Percentiles rank a stretch among this genome's conserved stretches.
Evolutionary conservation across 1,284 basidiomycete species (phyloP).

Genomic region (Cutaneotrichosporon sp.): DNA sequence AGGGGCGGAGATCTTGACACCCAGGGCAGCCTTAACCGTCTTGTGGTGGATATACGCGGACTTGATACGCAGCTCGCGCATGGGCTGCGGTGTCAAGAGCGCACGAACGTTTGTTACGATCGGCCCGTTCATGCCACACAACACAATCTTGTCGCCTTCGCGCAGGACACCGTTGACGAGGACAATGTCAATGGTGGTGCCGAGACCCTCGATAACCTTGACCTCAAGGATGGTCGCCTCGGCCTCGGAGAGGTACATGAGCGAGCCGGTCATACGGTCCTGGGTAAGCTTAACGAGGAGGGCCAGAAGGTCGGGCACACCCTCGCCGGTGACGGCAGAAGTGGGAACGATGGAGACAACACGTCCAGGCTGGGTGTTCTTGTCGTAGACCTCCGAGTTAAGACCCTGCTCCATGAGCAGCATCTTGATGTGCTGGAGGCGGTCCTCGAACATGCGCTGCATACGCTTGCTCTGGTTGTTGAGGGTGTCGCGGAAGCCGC

Average conservation of each 20-base stretch:
- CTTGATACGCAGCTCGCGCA: conserved; percentile 96
- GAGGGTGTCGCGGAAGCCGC: conserved; percentile 85
- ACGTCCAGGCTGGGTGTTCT: conserved; percentile 92
- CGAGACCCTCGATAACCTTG: conserved; percentile 97
- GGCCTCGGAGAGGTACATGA: conserved; percentile 98
- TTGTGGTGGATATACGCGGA: conserved; percentile 97
- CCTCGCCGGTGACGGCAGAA: conserved; percentile 96
- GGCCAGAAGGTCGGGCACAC: conserved; percentile 99
- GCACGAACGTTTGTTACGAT: conserved; percentile 95
- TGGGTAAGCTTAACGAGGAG: conserved; percentile 95
- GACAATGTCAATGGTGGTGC: conserved; percentile 97
- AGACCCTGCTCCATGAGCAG: conserved; percentile 97
- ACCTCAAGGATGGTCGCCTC: conserved; percentile 99
- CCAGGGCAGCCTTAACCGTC: conserved; percentile 94
- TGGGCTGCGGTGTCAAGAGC: conserved; percentile 89
- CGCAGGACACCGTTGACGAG: conserved; percentile 89
- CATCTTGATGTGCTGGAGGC: conserved; percentile 75
- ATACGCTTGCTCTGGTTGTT: conserved; percentile 77
- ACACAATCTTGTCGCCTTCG: conserved; percentile 92
- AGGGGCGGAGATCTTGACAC: conserved; percentile 92
- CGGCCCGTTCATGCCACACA: conserved; percentile 96
- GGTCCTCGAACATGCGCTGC: conserved; percentile 89
- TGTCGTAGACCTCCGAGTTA: conserved; percentile 92
- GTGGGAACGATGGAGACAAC: conserved; percentile 97
- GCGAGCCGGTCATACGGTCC: conserved; percentile 91